These are phyloP conservation scores for Xylariales sp. DNA, from an alignment of 2,329 filamentous ascomycete species.

Conservation along the genomic window DNA sequence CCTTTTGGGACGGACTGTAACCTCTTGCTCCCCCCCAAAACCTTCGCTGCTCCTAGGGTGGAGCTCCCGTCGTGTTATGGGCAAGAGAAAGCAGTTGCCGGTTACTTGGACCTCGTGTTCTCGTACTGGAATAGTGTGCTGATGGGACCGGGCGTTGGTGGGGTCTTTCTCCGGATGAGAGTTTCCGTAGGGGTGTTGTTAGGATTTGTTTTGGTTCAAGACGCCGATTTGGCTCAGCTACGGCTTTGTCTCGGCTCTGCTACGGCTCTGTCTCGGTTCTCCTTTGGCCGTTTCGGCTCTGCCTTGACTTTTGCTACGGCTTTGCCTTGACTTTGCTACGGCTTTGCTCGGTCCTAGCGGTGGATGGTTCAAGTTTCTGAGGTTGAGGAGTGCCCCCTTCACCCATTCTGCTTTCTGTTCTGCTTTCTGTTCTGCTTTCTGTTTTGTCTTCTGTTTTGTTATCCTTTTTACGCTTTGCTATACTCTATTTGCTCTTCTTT, in stretches of 20 bases:
- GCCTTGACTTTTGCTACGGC: too few species aligned
- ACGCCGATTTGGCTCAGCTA: too few species aligned
- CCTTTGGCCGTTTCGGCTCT: too few species aligned
- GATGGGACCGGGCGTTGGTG: conserved; percentile 4
- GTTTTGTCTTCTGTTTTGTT: too few species aligned
- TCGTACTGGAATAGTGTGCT: conserved; percentile 8
- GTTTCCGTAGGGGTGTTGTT: neutral
- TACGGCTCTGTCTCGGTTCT: too few species aligned
- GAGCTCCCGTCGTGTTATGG: neutral
- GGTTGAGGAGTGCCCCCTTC: neutral
- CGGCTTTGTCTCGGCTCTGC: too few species aligned
- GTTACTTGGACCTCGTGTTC: conserved; percentile 8
- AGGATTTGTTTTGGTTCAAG: too few species aligned
- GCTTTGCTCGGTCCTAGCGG: neutral
- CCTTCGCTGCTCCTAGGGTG: neutral
- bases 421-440: too few species aligned
- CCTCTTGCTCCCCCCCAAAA: neutral
- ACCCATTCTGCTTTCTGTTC: neutral
- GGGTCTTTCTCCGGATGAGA: conserved; percentile 18
- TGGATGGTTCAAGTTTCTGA: conserved; percentile 3
- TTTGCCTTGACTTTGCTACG: too few species aligned
- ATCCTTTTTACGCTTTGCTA: too few species aligned
- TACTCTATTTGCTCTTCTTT: too few species aligned
- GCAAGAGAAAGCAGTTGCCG: conserved; percentile 1
- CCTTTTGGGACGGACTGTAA: conserved; percentile 1